Evolutionary conservation across 2,329 filamentous ascomycete genomes (phyloP), one percentile per base, ranked within the genome.

Genomic region (Alternaria metachromatica): DNA sequence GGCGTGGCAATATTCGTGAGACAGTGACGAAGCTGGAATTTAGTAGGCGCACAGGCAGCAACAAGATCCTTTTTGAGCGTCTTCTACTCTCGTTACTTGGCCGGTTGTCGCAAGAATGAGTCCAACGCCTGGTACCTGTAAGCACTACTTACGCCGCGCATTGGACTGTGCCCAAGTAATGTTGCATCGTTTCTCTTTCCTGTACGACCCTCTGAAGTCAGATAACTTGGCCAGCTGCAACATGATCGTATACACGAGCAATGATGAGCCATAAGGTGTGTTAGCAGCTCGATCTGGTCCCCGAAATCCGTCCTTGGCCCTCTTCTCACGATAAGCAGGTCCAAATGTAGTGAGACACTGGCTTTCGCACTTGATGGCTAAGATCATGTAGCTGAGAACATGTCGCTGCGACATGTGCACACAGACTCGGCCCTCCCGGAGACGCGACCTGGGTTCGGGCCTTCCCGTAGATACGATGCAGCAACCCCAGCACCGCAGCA

Each of bases 271-370:
- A 46, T 60, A 15, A 20, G 26, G 20, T 12, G 18, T 61, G 44
- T 21, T 61, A 58, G 44, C 45, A 25, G 33, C 37, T 20, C 43
- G 23, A 2, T 7, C 28, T 18, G 30, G 44, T 26, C 51, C 18
- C 58, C 58, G 58, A 61, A 61, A 60, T 60, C 44, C 58, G 58
- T 23, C 58, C 58, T 55, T 28, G 11, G 15, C 15, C 12, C 30
- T 23, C 18, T 30, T n/a, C 7, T 33, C 3, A 15, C 4, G 48
- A 33, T 51, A 51, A 33, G 48, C 26, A 20, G n/a, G n/a, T 23
- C 48, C 20, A 33, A 51, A 33, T 9, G 18, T 33, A 15, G 48
- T 51, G 25, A 30, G 48, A 30, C 25, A 33, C 18, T 51, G 26
- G 48, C 26, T 30, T 50, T 50, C 5, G 48, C 48, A 51, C 26